Evolutionary conservation across 1,284 basidiomycete genomes (phyloP).

Genomic region (Inonotus obliquus): DNA sequence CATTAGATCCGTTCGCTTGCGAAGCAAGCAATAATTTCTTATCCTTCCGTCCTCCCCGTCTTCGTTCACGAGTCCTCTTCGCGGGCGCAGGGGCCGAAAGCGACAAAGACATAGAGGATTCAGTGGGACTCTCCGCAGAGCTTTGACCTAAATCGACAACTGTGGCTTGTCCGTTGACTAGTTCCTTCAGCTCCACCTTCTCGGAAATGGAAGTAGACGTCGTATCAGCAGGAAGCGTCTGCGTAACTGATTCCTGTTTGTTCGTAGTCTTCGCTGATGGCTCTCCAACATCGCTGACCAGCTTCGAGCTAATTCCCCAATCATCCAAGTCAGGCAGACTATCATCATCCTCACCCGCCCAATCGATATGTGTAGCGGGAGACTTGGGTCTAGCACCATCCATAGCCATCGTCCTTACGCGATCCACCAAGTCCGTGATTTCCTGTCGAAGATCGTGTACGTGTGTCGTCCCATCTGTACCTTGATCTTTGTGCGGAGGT

Average conservation of each 20-base stretch:
- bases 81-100: neutral
- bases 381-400: conserved; percentile 16
- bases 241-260: neutral
- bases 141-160: neutral
- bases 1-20: neutral
- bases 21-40: neutral
- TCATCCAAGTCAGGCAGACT: conserved; percentile 76
- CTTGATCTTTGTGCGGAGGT: neutral
- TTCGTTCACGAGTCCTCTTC: conserved; percentile 11
- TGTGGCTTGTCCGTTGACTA: neutral
- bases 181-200: neutral
- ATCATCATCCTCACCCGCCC: conserved; percentile 81
- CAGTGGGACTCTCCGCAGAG: neutral
- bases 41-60: conserved; percentile 10
- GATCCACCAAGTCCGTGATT: conserved; percentile 22
- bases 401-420: conserved; percentile 22
- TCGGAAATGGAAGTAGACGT: neutral
- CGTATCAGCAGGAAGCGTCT: neutral
- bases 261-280: neutral
- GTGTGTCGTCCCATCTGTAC: neutral
- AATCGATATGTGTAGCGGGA: conserved; percentile 56
- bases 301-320: conserved; percentile 59
- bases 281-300: neutral
- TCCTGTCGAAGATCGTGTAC: conserved; percentile 19
- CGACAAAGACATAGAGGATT: neutral